Percentiles rank a stretch among this genome's conserved stretches.
Evolutionary conservation across 352 stramenopile genomes (phyloP).

Genomic region (Globisporangium irregulare): DNA sequence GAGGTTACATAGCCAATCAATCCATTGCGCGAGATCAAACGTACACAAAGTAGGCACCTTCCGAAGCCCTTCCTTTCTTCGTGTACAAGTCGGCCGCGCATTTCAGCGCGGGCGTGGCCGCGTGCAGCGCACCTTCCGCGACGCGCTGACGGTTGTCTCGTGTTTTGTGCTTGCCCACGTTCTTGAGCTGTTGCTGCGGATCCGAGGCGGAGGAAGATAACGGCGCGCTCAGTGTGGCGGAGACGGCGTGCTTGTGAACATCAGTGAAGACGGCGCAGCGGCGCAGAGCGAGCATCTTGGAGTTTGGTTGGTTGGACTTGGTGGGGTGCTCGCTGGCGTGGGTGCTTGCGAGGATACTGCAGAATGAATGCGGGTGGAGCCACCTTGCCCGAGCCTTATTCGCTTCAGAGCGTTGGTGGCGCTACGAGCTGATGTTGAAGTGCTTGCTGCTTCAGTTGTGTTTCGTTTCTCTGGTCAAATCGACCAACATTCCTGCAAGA

Average conservation of each 20-base stretch:
- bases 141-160: constrained; percentile 4
- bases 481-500: background rate
- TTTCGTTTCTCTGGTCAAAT: background rate
- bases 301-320: too few species aligned
- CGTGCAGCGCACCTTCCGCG: constrained; percentile 3
- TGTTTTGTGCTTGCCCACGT: background rate
- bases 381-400: too few species aligned
- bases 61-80: constrained; percentile 2
- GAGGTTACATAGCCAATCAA: background rate
- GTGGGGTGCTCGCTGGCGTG: background rate
- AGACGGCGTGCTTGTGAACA: background rate
- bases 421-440: background rate
- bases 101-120: background rate
- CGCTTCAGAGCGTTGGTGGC: background rate
- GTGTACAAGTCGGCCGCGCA: constrained; percentile 1
- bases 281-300: constrained; percentile 1
- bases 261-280: background rate
- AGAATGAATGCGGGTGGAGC: background rate
- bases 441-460: background rate
- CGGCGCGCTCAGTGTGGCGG: background rate
- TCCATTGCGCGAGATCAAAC: background rate
- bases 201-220: background rate
- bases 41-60: constrained; percentile 2
- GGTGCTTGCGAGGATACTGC: background rate
- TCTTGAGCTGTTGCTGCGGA: background rate